Evolutionary conservation across 352 stramenopile genomes (phyloP).

Genomic region (Phytophthora hybrid): DNA sequence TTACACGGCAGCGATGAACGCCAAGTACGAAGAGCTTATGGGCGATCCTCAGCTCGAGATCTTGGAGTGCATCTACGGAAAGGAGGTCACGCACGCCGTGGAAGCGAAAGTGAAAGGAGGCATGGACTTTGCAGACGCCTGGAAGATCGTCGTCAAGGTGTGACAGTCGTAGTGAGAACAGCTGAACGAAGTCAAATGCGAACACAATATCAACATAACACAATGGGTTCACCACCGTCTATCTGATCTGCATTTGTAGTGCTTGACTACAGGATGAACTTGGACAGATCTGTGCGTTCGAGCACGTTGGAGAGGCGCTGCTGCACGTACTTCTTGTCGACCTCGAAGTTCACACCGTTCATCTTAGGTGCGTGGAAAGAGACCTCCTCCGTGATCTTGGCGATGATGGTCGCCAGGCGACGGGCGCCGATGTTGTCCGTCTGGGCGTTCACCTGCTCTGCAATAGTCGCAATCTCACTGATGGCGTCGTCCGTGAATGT

Average conservation of each 20-base stretch:
- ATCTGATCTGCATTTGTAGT: conserved; percentile 16
- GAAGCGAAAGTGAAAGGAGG: conserved; percentile 45
- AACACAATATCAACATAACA: not conserved
- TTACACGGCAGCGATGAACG: conserved; percentile 50
- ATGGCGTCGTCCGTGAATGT: conserved; percentile 97
- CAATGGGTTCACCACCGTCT: not conserved
- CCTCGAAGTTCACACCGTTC: conserved; percentile 78
- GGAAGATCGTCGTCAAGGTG: conserved; percentile 34
- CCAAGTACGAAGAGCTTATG: conserved; percentile 45
- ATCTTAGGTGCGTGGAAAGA: conserved; percentile 97
- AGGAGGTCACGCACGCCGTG: conserved; percentile 36
- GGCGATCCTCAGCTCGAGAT: conserved; percentile 54
- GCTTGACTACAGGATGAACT: conserved; percentile 95
- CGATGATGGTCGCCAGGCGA: conserved; percentile 96
- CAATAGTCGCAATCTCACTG: conserved; percentile 96
- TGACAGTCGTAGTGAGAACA: not conserved
- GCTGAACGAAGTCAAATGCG: too few species aligned
- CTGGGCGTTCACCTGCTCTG: conserved; percentile 94
- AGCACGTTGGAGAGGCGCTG: conserved; percentile 94
- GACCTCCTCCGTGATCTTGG: conserved; percentile 98
- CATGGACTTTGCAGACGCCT: conserved; percentile 48
- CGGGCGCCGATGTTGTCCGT: conserved; percentile 99
- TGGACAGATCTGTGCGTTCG: conserved; percentile 95
- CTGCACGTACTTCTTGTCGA: conserved; percentile 95
- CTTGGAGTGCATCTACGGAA: conserved; percentile 63